Evolutionary conservation across 495 filamentous ascomycete species (phyloP), one percentile per base, ranked within the genome.

Genomic region (Penicillium ucsense): DNA sequence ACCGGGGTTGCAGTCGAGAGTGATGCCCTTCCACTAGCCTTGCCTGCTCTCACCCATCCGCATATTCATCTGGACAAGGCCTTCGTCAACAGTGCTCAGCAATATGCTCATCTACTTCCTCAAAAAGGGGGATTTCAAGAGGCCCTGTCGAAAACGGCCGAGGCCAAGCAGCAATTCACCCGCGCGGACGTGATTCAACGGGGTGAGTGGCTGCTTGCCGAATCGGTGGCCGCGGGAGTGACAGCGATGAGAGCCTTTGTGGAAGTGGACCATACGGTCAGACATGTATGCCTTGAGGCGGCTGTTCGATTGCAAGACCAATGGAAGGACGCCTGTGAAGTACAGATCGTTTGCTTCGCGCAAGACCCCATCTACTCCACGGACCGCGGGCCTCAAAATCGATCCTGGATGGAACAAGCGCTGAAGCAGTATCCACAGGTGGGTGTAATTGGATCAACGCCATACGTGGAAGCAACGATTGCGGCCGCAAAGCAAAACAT

Each of bases 61-160:
- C 84, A 89, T 53, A 78, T 88, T 41, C 85, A 89, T 56, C 70
- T 88, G 37, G 86, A 88, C 59, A 88, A 90, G 62, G 76, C 79
- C 36, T 89, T 81, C 56, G 67, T 89, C 11, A 74, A 88, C 44
- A 70, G 61, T 43, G 63, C 78, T 43, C 66, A 72, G 2, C 70
- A 75, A 54, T 85, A 80, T 61, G 68, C 71, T 3, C 73, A 83
- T 45, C 69, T 85, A 10, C 60, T 74, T n/a, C 78, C 83, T 20
- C 45, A 59, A 20, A 68, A 66, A 3, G 85, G 86, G 34, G 70
- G 75, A 27, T 88, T 89, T 61, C 56, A 60, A 2, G 85, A 88
- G 63, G 86, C 86, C 3, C 67, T 89, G 43, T 59, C 66, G 28
- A 64, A 79, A 37, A 88, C 83, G 4, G 65, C 67, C 7, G 59